Evolutionary conservation across 169 alveolate species (phyloP), one percentile per base, ranked within the genome.

Genomic region (Babesia ovata): DNA sequence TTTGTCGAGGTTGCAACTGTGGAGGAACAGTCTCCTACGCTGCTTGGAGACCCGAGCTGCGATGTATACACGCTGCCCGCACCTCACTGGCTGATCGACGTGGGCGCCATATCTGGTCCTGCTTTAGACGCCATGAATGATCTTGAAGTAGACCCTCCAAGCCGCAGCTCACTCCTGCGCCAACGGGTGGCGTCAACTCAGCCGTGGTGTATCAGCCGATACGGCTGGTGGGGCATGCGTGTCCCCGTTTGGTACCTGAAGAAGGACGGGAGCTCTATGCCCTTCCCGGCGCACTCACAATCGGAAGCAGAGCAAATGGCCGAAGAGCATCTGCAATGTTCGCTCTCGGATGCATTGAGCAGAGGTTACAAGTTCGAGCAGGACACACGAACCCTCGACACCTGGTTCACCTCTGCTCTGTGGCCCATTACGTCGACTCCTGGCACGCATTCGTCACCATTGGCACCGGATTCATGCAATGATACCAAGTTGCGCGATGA

Each of bases 161-260:
- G 48, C 36, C 70, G 88, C 24, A 61, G 21, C 22, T 19, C 76
- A 0, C 4, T 81, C 50, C 63, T 81, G 17, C 19, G 28, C 11
- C 67, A 71, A 26, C 8, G 88, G 44, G 36, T 81, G 33, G 60
- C 72, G 22, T 19, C 63, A 14, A 72, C n/a, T 0, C 67, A 56
- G 36, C 74, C 69, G 4, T 75, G 86, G 90, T 83, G 90, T 16
- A 22, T 83, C 14, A 67, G 76, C 48, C 52, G 86, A n/a, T 21
- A 83, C 36, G 82, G 76, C 45, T 83, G 86, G 90, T 73, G 90
- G 85, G 90, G 86, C 8, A 9, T 63, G 52, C 60, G 63, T 19
- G 62, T 71, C 57, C 86, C 86, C 14, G 52, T 62, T 12, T 69
- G 77, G 70, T 57, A 46, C 53, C 56, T 77, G 17, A 26, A n/a